Evolutionary conservation across 768 basidiomycete species (phyloP), one percentile per base, ranked within the genome.

Genomic region (Tricholoma sp.): DNA sequence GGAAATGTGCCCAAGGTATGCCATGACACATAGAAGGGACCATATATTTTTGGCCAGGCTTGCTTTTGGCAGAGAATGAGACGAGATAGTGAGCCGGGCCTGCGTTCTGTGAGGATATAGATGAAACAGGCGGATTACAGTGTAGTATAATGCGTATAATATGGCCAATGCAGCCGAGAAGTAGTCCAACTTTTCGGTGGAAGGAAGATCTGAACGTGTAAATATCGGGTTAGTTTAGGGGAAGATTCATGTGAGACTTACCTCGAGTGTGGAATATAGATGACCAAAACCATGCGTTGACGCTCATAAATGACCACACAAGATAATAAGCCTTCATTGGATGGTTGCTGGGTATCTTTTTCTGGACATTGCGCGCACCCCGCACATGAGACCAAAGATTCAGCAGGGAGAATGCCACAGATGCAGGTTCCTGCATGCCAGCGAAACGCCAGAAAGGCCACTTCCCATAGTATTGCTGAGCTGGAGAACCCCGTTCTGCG

Each of bases 351-450:
- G 86, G 76, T 3, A 93, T 62, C 35, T 66, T 73, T 43, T 67
- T 72, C 19, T 70, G 71, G 11, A 94, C 62, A 61, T 74, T 75
- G 12, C 65, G 66, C 6, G 77, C 75, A 1, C 94, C 94, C 53
- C 74, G 72, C 1, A 76, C 71, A 70, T 99, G 94, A 41, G 79
- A 82, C 75, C 78, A 83, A 41, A 96, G 75, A 69, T 99, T 98
- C 57, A 86, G 73, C n/a, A 97, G 64, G 12, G 91, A 94, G 74
- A 98, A 97, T 34, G 83, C 71, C 57, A 97, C 94, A 2, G 91
- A 91, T 7, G 94, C 88, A 5, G 96, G 95, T 71, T 99, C 96
- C 67, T 98, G 96, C 71, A 93, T 88, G 29, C 94, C 92, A n/a
- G 77, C 73, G 19, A 89, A 74, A 29, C 95, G 81, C 83, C 86